Evolutionary conservation across 768 basidiomycete species (phyloP).

Genomic region (Roridomyces roridus): DNA sequence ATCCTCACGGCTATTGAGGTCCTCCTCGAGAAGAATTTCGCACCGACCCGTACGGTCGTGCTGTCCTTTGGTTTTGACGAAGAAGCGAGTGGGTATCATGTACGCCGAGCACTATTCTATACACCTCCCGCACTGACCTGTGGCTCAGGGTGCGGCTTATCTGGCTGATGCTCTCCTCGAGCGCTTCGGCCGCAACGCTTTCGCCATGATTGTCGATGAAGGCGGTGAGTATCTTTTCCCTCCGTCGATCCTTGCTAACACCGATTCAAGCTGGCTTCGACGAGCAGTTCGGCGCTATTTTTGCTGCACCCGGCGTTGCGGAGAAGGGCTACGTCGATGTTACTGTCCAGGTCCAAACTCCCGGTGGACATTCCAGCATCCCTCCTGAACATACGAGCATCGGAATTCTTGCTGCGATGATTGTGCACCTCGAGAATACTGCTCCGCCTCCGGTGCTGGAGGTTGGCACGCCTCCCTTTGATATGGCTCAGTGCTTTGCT

Average conservation of each 20-base stretch:
- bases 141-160: conserved; percentile 43
- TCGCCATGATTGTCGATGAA: conserved; percentile 71
- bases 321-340: conserved; percentile 60
- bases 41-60: conserved; percentile 25
- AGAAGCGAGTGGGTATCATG: conserved; percentile 46
- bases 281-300: conserved; percentile 36
- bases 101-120: conserved; percentile 7
- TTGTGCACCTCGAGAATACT: conserved; percentile 57
- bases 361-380: conserved; percentile 62
- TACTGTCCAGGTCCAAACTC: conserved; percentile 43
- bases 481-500: conserved; percentile 50
- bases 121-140: not conserved
- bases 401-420: conserved; percentile 59
- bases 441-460: conserved; percentile 44
- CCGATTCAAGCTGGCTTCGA: conserved; percentile 12
- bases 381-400: conserved; percentile 43
- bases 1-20: conserved; percentile 42
- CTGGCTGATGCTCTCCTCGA: conserved; percentile 43
- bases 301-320: conserved; percentile 49
- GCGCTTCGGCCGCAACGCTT: conserved; percentile 59
- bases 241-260: too few relatives aligned
- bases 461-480: conserved; percentile 37
- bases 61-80: conserved; percentile 61
- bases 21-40: conserved; percentile 20
- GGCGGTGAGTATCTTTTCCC: conserved; percentile 35